Conservation (phyloP, 2,329 filamentous ascomycete genomes). For the Cordyceps militaris region DNA sequence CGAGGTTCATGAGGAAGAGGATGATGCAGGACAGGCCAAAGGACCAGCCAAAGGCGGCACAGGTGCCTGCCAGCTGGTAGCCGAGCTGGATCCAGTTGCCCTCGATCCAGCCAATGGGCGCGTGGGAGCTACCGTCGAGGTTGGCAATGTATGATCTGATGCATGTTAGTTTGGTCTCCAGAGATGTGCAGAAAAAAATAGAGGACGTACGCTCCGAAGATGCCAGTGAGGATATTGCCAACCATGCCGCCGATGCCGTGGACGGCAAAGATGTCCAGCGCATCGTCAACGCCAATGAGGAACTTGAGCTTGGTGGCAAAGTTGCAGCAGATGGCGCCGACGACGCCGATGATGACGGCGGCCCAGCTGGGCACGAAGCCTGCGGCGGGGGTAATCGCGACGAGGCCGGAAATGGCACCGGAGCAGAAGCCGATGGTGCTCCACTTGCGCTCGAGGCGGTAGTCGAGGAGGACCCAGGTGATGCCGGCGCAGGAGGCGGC, state of each 20-base stretch:
- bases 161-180: conserved; percentile 14
- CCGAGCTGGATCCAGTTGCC: conserved; percentile 64
- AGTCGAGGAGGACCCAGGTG: conserved; percentile 80
- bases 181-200: neutral
- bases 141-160: conserved; percentile 60
- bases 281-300: conserved; percentile 70
- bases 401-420: conserved; percentile 77
- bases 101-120: conserved; percentile 62
- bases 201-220: conserved; percentile 60
- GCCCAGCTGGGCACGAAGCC: conserved; percentile 68
- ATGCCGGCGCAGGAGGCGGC: conserved; percentile 75
- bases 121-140: conserved; percentile 58
- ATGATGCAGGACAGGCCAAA: conserved; percentile 63
- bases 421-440: conserved; percentile 91
- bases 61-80: conserved; percentile 62
- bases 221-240: conserved; percentile 69
- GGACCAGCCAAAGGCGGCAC: conserved; percentile 57
- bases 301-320: conserved; percentile 81
- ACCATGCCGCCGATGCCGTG: conserved; percentile 79
- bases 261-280: conserved; percentile 85
- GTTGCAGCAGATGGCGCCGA: conserved; percentile 64
- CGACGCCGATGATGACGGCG: conserved; percentile 50
- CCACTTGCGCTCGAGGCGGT: conserved; percentile 88
- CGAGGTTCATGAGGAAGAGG: conserved; percentile 62
- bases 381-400: conserved; percentile 78